phyloP scores from a whole-genome alignment of 1,139 yeast genomes.

The Nakaseomyces glabratus region DNA sequence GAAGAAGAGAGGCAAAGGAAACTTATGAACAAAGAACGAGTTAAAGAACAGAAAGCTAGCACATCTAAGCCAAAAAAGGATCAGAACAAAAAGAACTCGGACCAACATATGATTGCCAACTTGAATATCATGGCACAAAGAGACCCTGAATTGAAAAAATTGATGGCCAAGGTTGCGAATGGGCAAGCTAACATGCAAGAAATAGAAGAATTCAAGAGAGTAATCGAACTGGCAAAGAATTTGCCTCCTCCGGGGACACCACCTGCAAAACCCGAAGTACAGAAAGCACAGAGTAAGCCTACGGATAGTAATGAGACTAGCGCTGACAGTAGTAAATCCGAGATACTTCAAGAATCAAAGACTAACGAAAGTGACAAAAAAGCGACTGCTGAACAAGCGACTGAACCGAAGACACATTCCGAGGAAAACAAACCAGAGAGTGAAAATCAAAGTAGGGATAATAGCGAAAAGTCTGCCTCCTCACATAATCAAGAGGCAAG shows the following conservation, averaged over 20 bases:
- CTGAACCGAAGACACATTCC: background rate
- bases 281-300: slow-evolving; percentile 1
- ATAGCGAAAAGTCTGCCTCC: too few relatives aligned
- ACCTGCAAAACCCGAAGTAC: too few relatives aligned
- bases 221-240: slow-evolving; percentile 62
- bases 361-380: slow-evolving; percentile 13
- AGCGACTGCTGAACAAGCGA: background rate
- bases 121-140: slow-evolving; percentile 71
- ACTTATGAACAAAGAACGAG: slow-evolving; percentile 16
- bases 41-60: slow-evolving; percentile 9
- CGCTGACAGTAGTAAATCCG: slow-evolving; percentile 5
- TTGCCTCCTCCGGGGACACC: slow-evolving; percentile 57
- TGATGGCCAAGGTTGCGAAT: slow-evolving; percentile 79
- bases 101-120: slow-evolving; percentile 71
- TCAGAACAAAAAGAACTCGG: slow-evolving; percentile 21
- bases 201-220: slow-evolving; percentile 68
- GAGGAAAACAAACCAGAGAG: background rate
- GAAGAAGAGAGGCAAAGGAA: slow-evolving; percentile 17
- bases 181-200: slow-evolving; percentile 67
- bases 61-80: slow-evolving; percentile 17
- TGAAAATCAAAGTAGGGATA: background rate
- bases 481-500: too few relatives aligned
- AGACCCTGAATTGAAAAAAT: slow-evolving; percentile 53
- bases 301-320: slow-evolving; percentile 3
- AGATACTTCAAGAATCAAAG: too few relatives aligned